Conservation (phyloP, 2,329 filamentous ascomycete genomes). For the Claviceps spartinae region DNA sequence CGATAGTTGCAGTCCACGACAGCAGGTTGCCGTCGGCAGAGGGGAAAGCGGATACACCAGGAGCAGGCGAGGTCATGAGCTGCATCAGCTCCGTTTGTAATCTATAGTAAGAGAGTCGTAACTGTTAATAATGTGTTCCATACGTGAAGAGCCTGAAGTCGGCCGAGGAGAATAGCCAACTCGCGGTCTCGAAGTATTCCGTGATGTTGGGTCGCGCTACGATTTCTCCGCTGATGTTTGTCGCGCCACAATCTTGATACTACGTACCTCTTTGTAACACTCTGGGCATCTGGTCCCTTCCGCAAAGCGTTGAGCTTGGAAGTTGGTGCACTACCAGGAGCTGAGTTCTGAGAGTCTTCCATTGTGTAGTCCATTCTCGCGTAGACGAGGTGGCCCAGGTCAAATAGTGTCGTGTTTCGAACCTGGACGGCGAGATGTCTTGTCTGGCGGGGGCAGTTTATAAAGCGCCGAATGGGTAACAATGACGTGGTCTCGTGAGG, state of each 20-base stretch:
- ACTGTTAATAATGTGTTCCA: not conserved
- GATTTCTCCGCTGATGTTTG: too few relatives aligned
- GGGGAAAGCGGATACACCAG: constrained; percentile 90
- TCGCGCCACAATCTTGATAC: not conserved
- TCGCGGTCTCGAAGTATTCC: not conserved
- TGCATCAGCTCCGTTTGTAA: constrained; percentile 97
- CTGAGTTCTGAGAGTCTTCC: constrained; percentile 52
- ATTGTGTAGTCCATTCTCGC: constrained; percentile 29
- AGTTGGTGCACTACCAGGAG: constrained; percentile 46
- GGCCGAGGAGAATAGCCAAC: not conserved
- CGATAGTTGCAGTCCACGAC: constrained; percentile 87
- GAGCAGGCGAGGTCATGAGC: constrained; percentile 89
- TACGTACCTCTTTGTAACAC: constrained; percentile 61
- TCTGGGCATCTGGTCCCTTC: constrained; percentile 52
- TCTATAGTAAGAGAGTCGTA: constrained; percentile 31
- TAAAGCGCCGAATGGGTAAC: not conserved
- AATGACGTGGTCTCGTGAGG: not conserved
- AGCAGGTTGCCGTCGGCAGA: constrained; percentile 80
- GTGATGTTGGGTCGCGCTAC: not conserved
- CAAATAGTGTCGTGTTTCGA: not conserved
- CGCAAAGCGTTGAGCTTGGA: constrained; percentile 46
- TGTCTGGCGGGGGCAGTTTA: not conserved
- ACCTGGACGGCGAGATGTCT: not conserved
- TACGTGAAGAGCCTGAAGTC: not conserved
- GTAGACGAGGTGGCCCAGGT: not conserved